Evolutionary conservation across 2,329 filamentous ascomycete species (phyloP), one percentile per base, ranked within the genome.

Genomic region (Fusarium pininemorale): DNA sequence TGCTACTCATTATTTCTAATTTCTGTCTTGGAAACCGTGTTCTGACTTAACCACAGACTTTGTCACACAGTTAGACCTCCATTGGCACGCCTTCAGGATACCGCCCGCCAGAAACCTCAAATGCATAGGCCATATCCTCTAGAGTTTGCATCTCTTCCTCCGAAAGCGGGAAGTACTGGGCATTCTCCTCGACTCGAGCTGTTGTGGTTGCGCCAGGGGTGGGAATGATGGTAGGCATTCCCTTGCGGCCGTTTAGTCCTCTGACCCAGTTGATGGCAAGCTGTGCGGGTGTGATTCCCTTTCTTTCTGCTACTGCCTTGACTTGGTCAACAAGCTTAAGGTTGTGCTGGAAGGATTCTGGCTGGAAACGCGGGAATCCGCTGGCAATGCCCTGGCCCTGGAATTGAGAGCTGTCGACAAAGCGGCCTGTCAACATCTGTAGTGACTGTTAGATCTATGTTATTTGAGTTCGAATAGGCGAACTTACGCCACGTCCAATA

Each of bases 211-310:
- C 87, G 18, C 91, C 91, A 0, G 91, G 92, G 71, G 93, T 92
- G 5, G 91, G 91, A 65, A 93, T 88, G 73, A 93, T 88, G 20
- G 78, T 80, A 15, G 88, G 88, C 82, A 89, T 83, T 22, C 87
- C 90, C 12, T 87, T 84, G 38, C 83, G 83, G 60, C 82, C 82
- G 61, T 85, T 87, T 39, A 90, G 83, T 6, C 84, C 81, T 56
- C 84, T 78, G 13, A 90, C 83, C 92, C 93, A 95, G 41, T 85
- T 87, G 55, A 95, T 84, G 11, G 92, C 92, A 26, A 94, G 84
- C 81, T 94, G 92, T 3, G 87, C 87, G 6, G 89, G 79, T 0
- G 90, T 92, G 78, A 85, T 87, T 1, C 86, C 86, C 82, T 92
- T 93, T 75, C 85, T 84, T 74, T 83, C 79, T 3, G 92, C 91